Percentiles rank a stretch among this genome's conserved stretches.
These are phyloP conservation scores for Penicillium corylophilum DNA, from an alignment of 2,329 filamentous ascomycete species.

Conservation along the genomic window DNA sequence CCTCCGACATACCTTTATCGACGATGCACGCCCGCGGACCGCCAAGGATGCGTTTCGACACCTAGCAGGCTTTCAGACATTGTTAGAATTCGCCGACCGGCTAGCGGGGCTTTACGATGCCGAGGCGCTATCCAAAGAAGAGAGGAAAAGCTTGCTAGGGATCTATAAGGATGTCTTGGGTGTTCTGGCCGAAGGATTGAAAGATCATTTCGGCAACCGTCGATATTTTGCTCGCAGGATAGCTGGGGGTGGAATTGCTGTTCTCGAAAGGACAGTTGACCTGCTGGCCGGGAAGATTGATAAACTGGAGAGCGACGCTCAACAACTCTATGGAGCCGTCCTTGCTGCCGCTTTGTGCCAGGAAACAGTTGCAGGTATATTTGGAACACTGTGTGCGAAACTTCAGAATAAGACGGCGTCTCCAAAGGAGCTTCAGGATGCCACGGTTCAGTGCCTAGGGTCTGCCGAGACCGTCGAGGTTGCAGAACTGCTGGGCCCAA, in stretches of 20 bases:
- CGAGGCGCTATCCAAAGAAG: slow-evolving; percentile 57
- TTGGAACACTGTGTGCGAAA: slow-evolving; percentile 45
- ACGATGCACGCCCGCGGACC: slow-evolving; percentile 49
- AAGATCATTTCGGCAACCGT: slow-evolving; percentile 79
- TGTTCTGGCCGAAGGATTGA: slow-evolving; percentile 72
- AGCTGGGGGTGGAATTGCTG: slow-evolving; percentile 74
- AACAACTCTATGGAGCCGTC: slow-evolving; percentile 80
- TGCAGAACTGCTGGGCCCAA: slow-evolving; percentile 38
- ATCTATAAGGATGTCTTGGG: slow-evolving; percentile 58
- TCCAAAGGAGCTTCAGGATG: slow-evolving; percentile 25
- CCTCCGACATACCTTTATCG: slow-evolving; percentile 65
- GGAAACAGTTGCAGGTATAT: slow-evolving; percentile 69
- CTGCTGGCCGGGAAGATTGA: slow-evolving; percentile 62
- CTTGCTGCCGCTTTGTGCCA: slow-evolving; percentile 79
- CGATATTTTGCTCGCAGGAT: slow-evolving; percentile 80
- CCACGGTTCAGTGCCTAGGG: slow-evolving; percentile 39
- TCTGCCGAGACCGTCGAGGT: slow-evolving; percentile 45
- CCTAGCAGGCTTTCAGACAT: slow-evolving; percentile 71
- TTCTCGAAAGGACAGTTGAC: slow-evolving; percentile 68
- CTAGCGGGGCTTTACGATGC: slow-evolving; percentile 73
- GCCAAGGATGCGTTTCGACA: slow-evolving; percentile 81
- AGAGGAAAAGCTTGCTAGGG: slow-evolving; percentile 66
- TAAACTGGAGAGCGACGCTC: slow-evolving; percentile 53
- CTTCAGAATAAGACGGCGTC: slow-evolving; percentile 17
- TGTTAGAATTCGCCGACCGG: slow-evolving; percentile 67